Evolutionary conservation across 805 yeast genomes (phyloP).

Genomic region (Yarrowia sp.): DNA sequence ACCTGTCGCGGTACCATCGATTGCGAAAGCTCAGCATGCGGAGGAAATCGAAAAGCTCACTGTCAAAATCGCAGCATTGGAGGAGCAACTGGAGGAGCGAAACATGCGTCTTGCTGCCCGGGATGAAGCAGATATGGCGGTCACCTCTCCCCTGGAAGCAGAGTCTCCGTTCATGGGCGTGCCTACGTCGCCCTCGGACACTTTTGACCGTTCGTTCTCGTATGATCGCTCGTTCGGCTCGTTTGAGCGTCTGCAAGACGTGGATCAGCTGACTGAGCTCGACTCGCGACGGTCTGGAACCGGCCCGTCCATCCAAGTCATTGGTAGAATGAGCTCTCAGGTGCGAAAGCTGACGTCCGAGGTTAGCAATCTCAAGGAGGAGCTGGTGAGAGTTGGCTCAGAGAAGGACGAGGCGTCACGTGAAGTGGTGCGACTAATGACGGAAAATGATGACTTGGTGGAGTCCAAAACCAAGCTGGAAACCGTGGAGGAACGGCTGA

Average conservation of each 20-base stretch:
- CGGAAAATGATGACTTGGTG: conserved; percentile 59
- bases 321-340: conserved; percentile 76
- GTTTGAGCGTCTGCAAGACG: conserved; percentile 34
- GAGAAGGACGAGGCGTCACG: conserved; percentile 73
- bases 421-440: conserved; percentile 67
- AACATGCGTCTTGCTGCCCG: conserved; percentile 30
- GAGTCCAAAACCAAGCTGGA: conserved; percentile 50
- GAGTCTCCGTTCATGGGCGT: conserved; percentile 26
- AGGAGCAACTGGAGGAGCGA: conserved; percentile 24
- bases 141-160: neutral
- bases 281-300: conserved; percentile 8
- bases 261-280: conserved; percentile 16
- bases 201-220: conserved; percentile 13
- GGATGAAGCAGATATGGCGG: conserved; percentile 18
- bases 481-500: conserved; percentile 49
- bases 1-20: neutral
- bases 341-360: conserved; percentile 84
- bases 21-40: conserved; percentile 4
- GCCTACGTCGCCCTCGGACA: conserved; percentile 18
- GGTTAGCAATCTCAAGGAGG: conserved; percentile 67
- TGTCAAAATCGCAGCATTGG: conserved; percentile 13
- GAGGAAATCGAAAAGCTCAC: conserved; percentile 7
- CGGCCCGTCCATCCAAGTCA: conserved; percentile 62
- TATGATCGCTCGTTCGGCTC: conserved; percentile 19
- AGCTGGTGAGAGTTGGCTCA: conserved; percentile 57